Percentiles rank a stretch among this genome's conserved stretches.
phyloP scores from a whole-genome alignment of 495 filamentous ascomycete species.

The Bacidia rubella region DNA sequence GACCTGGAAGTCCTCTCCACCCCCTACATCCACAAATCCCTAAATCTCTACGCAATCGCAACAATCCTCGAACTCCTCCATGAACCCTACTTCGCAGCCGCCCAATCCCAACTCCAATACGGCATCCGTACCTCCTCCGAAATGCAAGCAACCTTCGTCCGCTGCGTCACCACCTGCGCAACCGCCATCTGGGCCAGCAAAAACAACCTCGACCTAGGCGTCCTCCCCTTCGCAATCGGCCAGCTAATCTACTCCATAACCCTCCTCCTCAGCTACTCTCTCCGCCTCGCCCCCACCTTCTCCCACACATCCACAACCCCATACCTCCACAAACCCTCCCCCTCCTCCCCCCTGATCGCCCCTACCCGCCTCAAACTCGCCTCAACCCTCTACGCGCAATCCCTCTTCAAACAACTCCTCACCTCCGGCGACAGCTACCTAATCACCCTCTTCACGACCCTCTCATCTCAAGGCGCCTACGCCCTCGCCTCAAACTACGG shows the following conservation, averaged over 20 bases:
- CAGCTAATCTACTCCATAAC: conserved; percentile 62
- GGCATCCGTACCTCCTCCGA: conserved; percentile 70
- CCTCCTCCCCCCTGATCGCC: conserved; percentile 41
- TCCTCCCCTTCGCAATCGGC: conserved; percentile 80
- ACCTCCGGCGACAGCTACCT: conserved; percentile 90
- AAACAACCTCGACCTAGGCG: conserved; percentile 42
- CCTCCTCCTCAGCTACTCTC: conserved; percentile 53
- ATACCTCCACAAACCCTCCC: conserved; percentile 31
- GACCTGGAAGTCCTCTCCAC: conserved; percentile 38
- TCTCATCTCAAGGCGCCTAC: conserved; percentile 82
- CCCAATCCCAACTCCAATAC: conserved; percentile 69
- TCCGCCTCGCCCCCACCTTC: conserved; percentile 32
- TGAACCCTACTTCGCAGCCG: conserved; percentile 75
- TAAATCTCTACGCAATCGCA: conserved; percentile 60
- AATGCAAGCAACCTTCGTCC: conserved; percentile 57
- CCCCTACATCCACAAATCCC: conserved; percentile 46
- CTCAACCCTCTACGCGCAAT: conserved; percentile 74
- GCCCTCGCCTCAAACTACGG: conserved; percentile 91
- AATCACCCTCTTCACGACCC: conserved; percentile 58
- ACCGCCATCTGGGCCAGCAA: conserved; percentile 44
- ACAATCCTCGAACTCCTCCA: conserved; percentile 65
- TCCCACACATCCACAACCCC: conserved; percentile 44
- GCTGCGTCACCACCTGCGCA: conserved; percentile 59
- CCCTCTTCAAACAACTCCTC: conserved; percentile 74
- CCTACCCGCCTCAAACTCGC: conserved; percentile 50